Conservation (phyloP, 768 basidiomycete species). For the Candolleomyces aberdarensis region DNA sequence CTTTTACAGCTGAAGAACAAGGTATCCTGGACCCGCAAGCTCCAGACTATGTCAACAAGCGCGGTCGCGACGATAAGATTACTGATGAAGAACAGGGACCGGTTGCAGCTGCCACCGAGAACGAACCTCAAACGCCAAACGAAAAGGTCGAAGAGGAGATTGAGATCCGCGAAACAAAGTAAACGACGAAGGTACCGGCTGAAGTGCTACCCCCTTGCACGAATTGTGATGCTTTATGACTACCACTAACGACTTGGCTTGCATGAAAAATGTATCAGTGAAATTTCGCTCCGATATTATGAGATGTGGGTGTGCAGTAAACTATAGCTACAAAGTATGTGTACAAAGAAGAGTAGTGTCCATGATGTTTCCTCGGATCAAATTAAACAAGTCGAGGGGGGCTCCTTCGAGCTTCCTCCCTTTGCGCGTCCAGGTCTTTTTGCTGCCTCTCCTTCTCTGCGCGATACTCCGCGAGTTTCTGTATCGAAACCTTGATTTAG, state of each 20-base stretch:
- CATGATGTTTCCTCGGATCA: too few species aligned
- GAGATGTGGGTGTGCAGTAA: too few species aligned
- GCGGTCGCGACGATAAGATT: conserved; percentile 13
- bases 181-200: not conserved
- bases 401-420: conserved; percentile 17
- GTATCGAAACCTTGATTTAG: not conserved
- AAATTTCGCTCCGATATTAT: too few species aligned
- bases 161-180: not conserved
- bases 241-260: not conserved
- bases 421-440: conserved; percentile 27
- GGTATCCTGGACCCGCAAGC: conserved; percentile 57
- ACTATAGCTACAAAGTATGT: too few species aligned
- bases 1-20: conserved; percentile 63
- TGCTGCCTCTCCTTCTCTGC: conserved; percentile 45
- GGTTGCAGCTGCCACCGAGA: not conserved
- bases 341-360: too few species aligned
- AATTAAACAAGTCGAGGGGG: conserved; percentile 30
- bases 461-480: conserved; percentile 53
- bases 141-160: not conserved
- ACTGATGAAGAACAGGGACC: conserved; percentile 14
- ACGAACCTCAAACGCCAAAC: not conserved
- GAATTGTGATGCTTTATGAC: not conserved
- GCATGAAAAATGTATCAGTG: too few species aligned
- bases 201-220: conserved; percentile 15
- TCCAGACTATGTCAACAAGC: conserved; percentile 52